Evolutionary conservation across 1,139 yeast species (phyloP).

Genomic region (Candida mesenterica): DNA sequence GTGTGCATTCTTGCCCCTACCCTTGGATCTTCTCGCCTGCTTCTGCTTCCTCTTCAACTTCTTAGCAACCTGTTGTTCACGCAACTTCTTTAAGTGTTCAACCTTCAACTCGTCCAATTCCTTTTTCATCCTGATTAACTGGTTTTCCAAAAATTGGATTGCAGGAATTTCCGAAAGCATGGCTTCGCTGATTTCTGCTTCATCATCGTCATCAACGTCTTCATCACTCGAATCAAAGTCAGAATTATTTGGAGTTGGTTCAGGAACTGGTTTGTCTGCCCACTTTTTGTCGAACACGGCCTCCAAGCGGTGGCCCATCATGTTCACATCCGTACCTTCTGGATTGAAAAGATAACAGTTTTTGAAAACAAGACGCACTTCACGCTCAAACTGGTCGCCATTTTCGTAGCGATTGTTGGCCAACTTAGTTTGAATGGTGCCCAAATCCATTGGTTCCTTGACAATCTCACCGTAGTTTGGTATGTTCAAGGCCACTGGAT

Average conservation of each 20-base stretch:
- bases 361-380: conserved; percentile 75
- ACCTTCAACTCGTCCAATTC: conserved; percentile 81
- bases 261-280: conserved; percentile 84
- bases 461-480: conserved; percentile 86
- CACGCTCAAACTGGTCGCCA: conserved; percentile 83
- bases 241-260: conserved; percentile 47
- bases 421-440: conserved; percentile 77
- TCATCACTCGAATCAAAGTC: conserved; percentile 42
- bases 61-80: conserved; percentile 43
- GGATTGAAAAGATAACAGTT: conserved; percentile 94
- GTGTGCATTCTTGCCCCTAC: conserved; percentile 10
- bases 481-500: conserved; percentile 88
- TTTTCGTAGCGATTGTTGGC: conserved; percentile 85
- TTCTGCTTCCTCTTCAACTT: conserved; percentile 50
- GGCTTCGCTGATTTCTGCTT: conserved; percentile 70
- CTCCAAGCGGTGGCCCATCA: conserved; percentile 92
- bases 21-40: conserved; percentile 22
- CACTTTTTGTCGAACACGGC: conserved; percentile 83
- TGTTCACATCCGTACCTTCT: conserved; percentile 90
- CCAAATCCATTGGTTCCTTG: conserved; percentile 92
- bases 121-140: conserved; percentile 77
- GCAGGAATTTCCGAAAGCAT: conserved; percentile 78
- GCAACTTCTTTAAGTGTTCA: conserved; percentile 59
- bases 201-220: conserved; percentile 52
- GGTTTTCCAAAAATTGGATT: conserved; percentile 83